Conservation (phyloP, 495 filamentous ascomycete species). For the Aeminium ludgeri region DNA sequence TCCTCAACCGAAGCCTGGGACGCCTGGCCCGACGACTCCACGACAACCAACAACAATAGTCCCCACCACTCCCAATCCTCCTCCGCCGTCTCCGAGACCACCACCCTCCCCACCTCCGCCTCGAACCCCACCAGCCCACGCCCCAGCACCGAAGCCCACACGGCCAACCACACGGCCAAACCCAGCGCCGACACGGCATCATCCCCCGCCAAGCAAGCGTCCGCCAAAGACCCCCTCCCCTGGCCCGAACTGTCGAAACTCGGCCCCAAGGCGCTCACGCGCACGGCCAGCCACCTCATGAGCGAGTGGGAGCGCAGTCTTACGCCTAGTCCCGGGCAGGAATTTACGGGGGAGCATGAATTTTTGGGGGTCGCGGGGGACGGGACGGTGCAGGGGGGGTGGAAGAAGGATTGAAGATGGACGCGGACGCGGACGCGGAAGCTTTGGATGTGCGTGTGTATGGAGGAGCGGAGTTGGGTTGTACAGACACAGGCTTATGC, state of each 20-base stretch:
- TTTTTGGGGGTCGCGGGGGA: slow-evolving; percentile 3
- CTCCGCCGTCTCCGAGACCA: slow-evolving; percentile 16
- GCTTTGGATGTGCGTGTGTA: too few species aligned
- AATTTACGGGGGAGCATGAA: slow-evolving; percentile 7
- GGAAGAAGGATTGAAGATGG: neutral
- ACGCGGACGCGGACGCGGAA: too few species aligned
- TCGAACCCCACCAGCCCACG: slow-evolving; percentile 17
- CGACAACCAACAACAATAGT: neutral
- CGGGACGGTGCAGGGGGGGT: neutral
- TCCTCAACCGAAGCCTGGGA: slow-evolving; percentile 18
- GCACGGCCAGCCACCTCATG: slow-evolving; percentile 56
- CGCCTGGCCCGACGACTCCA: slow-evolving; percentile 18
- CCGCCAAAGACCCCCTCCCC: slow-evolving; percentile 41
- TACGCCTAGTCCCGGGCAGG: slow-evolving; percentile 16
- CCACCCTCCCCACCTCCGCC: slow-evolving; percentile 9
- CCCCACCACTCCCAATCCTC: slow-evolving; percentile 2
- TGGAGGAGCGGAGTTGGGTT: too few species aligned
- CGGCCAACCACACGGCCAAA: slow-evolving; percentile 9
- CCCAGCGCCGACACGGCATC: slow-evolving; percentile 8
- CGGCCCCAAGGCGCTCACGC: slow-evolving; percentile 48
- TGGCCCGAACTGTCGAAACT: slow-evolving; percentile 50
- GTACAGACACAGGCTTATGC: too few species aligned
- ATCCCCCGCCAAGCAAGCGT: slow-evolving; percentile 2
- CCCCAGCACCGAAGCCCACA: slow-evolving; percentile 13
- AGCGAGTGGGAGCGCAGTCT: slow-evolving; percentile 54